phyloP scores from a whole-genome alignment of 768 basidiomycete genomes.

The Phlebiopsis flavidoalba region DNA sequence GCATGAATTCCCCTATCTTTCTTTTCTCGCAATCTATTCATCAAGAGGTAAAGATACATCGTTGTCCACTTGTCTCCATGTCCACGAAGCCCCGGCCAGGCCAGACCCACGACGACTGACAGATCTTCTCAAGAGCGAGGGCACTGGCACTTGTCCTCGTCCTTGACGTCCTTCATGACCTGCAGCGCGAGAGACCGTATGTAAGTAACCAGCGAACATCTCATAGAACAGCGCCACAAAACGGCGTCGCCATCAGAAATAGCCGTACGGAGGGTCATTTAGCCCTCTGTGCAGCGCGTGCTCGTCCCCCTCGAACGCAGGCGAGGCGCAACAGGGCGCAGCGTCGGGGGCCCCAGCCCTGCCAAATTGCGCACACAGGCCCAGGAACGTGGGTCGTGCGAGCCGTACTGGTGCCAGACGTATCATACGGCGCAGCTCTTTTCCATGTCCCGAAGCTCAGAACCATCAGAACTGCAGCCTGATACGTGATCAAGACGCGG shows the following conservation, averaged over 20 bases:
- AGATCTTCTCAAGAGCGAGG: slow-evolving; percentile 20
- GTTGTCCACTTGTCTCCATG: not conserved
- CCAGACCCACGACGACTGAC: not conserved
- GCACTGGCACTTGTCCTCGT: slow-evolving; percentile 45
- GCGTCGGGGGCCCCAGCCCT: not conserved
- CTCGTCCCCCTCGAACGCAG: not conserved
- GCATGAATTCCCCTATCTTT: slow-evolving; percentile 1
- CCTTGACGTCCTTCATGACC: slow-evolving; percentile 47
- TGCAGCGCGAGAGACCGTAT: slow-evolving; percentile 14
- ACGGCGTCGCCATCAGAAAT: slow-evolving; percentile 5
- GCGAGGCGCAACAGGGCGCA: not conserved
- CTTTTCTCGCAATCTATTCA: not conserved
- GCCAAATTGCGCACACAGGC: not conserved
- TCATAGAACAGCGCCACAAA: slow-evolving; percentile 6
- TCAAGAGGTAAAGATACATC: slow-evolving; percentile 1
- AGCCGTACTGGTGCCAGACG: too few relatives aligned
- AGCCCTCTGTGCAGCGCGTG: not conserved
- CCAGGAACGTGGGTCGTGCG: slow-evolving; percentile 4
- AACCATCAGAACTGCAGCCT: not conserved
- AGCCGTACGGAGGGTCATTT: not conserved
- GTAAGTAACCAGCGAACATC: not conserved
- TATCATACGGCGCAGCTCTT: slow-evolving; percentile 2
- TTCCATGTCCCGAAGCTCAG: not conserved
- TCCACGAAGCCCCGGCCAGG: not conserved
- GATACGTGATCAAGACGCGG: not conserved